A percentile compares a stretch with the other conserved stretches of the same genome.
phyloP scores from a whole-genome alignment of 2,329 filamentous ascomycete species.

The Aspergillus ustus region DNA sequence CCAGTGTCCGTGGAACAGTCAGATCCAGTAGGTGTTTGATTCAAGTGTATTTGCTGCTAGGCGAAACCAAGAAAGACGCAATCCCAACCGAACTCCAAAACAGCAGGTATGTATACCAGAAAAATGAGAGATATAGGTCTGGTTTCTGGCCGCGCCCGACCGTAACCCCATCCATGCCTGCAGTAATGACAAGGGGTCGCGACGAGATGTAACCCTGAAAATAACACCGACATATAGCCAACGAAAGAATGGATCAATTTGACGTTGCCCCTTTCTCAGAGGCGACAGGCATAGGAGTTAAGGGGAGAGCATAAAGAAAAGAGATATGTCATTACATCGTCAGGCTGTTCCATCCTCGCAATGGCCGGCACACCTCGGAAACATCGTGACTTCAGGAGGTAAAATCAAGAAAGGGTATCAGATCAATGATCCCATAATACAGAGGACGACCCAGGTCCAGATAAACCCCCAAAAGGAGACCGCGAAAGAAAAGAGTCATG shows the following conservation, averaged over 20 bases:
- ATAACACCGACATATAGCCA: conserved; percentile 9
- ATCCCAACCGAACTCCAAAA: conserved; percentile 8
- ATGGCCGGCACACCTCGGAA: conserved; percentile 10
- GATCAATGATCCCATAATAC: conserved; percentile 4
- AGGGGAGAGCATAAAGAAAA: conserved; percentile 22
- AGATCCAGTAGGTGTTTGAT: not conserved
- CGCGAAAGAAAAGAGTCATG: conserved; percentile 17
- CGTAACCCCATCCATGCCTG: not conserved
- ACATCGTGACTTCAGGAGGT: not conserved
- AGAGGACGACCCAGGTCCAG: not conserved
- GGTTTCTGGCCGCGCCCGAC: not conserved
- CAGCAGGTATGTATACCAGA: conserved; percentile 10
- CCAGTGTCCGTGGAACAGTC: not conserved
- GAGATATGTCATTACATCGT: conserved; percentile 39
- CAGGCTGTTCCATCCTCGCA: conserved; percentile 24
- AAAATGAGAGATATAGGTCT: conserved; percentile 1
- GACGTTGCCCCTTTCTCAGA: not conserved
- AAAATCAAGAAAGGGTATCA: conserved; percentile 11
- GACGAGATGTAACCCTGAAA: conserved; percentile 7
- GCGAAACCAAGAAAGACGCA: conserved; percentile 8
- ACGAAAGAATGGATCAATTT: not conserved
- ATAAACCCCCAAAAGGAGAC: conserved; percentile 15
- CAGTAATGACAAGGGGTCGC: not conserved
- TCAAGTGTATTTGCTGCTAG: not conserved
- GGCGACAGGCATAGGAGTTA: not conserved